These are phyloP conservation scores for Aspergillus coremiiformis DNA, from an alignment of 495 filamentous ascomycete species.

Conservation along the genomic window DNA sequence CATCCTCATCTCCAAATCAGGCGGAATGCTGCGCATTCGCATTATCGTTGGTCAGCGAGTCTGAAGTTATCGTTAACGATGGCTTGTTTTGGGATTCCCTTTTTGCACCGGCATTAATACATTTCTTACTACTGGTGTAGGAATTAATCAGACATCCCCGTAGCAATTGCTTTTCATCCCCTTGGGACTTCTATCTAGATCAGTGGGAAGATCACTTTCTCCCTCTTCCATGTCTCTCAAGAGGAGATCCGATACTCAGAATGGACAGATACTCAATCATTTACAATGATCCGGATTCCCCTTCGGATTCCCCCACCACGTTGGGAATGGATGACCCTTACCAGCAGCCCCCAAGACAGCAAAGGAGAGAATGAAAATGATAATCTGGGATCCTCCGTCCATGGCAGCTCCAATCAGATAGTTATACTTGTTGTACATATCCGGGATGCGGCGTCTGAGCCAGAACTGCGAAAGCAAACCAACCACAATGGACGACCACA, in stretches of 20 bases:
- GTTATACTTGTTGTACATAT: conserved; percentile 50
- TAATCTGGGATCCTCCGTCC: conserved; percentile 45
- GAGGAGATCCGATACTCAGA: background rate
- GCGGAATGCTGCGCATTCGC: background rate
- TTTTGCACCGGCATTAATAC: background rate
- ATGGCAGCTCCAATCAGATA: conserved; percentile 50
- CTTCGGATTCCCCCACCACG: background rate
- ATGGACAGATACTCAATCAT: background rate
- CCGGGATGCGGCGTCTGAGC: conserved; percentile 41
- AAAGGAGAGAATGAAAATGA: conserved; percentile 52
- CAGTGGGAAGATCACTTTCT: no score
- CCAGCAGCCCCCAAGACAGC: conserved; percentile 48
- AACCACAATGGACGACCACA: conserved; percentile 18
- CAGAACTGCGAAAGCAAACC: conserved; percentile 48
- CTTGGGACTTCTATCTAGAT: background rate
- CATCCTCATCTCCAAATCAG: background rate
- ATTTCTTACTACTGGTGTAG: no score
- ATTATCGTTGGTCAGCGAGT: background rate
- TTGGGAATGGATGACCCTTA: background rate
- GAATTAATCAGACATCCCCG: background rate
- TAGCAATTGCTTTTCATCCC: background rate
- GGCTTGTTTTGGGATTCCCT: background rate
- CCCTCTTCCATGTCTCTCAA: no score
- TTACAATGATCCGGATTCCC: background rate
- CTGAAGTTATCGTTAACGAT: background rate